Base-by-base conservation (phyloP, 2,329 filamentous ascomycete species). In the Periglandula ipomoeae region DNA sequence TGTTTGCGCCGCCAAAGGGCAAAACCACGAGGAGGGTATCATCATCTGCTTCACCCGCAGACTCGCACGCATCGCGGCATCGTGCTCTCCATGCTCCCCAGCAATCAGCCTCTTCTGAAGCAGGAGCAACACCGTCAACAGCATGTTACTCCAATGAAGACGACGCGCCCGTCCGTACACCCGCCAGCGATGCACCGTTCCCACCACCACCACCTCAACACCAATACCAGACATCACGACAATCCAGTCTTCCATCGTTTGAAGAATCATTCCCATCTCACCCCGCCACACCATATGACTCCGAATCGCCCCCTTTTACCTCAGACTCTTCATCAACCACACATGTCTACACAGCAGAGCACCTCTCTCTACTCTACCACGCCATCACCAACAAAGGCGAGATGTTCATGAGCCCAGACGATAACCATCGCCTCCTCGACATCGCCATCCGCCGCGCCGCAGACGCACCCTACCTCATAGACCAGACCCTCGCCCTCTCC, bases 401-500 rank as follows among this genome's bases (percentile, higher is more conserved):
- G 19, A 52, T 59, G 43, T 53, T 58, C 13, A 43, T 57, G 15
- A 52, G 53, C 43, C 47, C 44, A 17, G 58, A 49, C 19, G 56
- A 54, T 41, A 55, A 52, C 8, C 13, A 49, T 53, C 24, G 51
- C 66, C 39, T 35, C n/a, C 37, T 65, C n/a, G 58, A 63, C 30
- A 55, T 70, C 26, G 59, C 59, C 41, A 53, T 68, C 23, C 59
- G 55, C 15, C 58, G 64, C 44, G 63, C 64, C 8, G 51, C 64
- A 6, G 55, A 61, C 26, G 60, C 61, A 38, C 3, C 73, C 70
- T 76, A 71, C 47, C 64, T 74, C 3, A 67, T 76, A 52, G 70
- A 76, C 49, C 64, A 73, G 53, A 42, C 74, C 5, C 64, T 76
- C 10, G 73, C 71, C 35, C 53, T 72, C 42, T 64, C 70, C 11